Base-by-base conservation (phyloP, 192 early-diverging fungal genomes). In the Umbelopsis vinacea region DNA sequence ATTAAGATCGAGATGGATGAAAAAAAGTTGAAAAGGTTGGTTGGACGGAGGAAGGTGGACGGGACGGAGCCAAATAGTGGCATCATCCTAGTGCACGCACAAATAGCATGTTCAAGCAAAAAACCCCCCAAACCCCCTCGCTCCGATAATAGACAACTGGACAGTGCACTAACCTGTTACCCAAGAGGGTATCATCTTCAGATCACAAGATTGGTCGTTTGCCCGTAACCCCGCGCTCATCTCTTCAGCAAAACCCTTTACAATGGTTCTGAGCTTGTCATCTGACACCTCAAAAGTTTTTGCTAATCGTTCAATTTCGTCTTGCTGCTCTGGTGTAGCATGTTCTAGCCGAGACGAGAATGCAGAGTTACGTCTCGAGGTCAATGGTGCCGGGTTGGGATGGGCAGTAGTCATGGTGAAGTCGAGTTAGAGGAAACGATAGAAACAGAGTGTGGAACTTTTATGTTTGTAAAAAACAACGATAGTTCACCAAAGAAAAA, bases 161-260 rank as follows among this genome's bases (percentile, higher is more conserved):
- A 4, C 17, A 26, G 23, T 22, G 26, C 17, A 63, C 37, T 86
- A 81, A 68, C 88, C 83, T 63, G 85, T 82, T 70, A 98, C 94
- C 80, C 85, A 96, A 17, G 94, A 93, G 4, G 96, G 96, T 73
- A 97, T 91, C 95, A 95, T 95, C 63, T 87, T 88, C 67, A 92
- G 50, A 67, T 74, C 72, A 66, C 40, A 66, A 4, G 72, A 71
- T 60, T 73, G 46, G 53, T 79, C 74, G 69, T 79, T 67, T 54
- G 70, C 67, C 50, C 72, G 68, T 40, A 89, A 76, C 19, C 88
- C 88, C 6, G 72, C 71, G 45, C 73, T 77, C 83, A 89, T 87
- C 55, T 85, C 83, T 67, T 78, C n/a, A 76, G 75, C 77, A 55
- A 87, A 75, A 45, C 80, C 84, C 15, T 73, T 68, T 33, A 83